Evolutionary conservation across 306 rosid species (phyloP), one percentile per base, ranked within the genome.

Genomic region (Vachellia collinsii): DNA sequence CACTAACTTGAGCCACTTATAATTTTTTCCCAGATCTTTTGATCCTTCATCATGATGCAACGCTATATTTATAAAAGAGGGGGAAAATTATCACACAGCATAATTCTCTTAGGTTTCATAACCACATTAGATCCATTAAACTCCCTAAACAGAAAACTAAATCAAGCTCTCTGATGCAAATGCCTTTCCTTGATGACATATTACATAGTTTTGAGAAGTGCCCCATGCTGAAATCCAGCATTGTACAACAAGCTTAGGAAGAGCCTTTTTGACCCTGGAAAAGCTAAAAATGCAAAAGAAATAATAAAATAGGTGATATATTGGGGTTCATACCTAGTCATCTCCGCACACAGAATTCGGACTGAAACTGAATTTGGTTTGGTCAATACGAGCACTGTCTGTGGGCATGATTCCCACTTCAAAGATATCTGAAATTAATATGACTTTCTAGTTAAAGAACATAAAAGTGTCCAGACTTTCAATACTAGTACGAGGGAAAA

Each of bases 361-460:
- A 95, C 98, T 14, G 97, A 82, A 81, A 79, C 77, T 38, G 99
- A 95, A 83, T 95, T 93, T 82, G 99, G 99, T 88, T 95, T 95
- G 54, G 96, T 90, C 94, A 95, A 77, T 84, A 95, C 86, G 86
- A 95, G 97, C 83, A 93, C 97, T 11, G 94, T 93, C 91, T 88
- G 99, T 58, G 99, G 99, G 76, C 75, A 46, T 70, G 98, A 91
- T 85, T 95, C 96, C 99, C 99, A 95, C 86, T 87, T 93, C 91
- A 95, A 83, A 83, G 97, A 90, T 74, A 95, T 95, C 99, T 95
- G 96, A 76, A 89, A 91, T 78, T 69, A 82, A 87, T 62, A 79
- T 63, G 42, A 81, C 70, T 65, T 79, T 47, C 75, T 53, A 86
- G 79, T 84, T 74, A 88, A 85, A 84, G 41, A 54, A 69, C 74